Evolutionary conservation across 352 stramenopile genomes (phyloP).

Genomic region (Pythium dissimile): DNA sequence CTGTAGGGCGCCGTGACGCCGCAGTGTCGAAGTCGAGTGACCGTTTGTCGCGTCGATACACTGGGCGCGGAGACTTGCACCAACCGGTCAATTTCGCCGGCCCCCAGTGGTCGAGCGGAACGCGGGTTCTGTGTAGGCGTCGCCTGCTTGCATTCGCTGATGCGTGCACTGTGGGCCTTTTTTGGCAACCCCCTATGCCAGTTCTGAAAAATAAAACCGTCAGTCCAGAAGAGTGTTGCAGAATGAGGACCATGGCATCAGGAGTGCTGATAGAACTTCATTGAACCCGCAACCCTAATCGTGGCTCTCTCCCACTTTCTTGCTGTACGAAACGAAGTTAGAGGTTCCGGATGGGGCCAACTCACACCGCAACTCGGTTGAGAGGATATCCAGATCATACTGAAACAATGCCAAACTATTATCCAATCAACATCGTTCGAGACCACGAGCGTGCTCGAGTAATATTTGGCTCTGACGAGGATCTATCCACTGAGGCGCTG

Average conservation of each 20-base stretch:
- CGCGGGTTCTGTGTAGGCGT: too few relatives aligned
- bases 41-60: background rate
- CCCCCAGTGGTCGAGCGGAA: too few relatives aligned
- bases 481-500: slow-evolving; percentile 18
- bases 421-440: slow-evolving; percentile 9
- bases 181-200: background rate
- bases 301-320: slow-evolving; percentile 16
- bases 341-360: too few relatives aligned
- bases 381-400: too few relatives aligned
- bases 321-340: too few relatives aligned
- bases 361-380: too few relatives aligned
- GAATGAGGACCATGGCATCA: background rate
- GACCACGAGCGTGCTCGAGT: background rate
- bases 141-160: too few relatives aligned
- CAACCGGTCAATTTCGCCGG: background rate
- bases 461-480: background rate
- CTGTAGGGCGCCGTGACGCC: too few relatives aligned
- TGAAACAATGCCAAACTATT: slow-evolving; percentile 12
- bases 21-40: background rate
- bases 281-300: slow-evolving; percentile 19
- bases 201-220: background rate
- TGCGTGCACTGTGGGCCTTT: too few relatives aligned
- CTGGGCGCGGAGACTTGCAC: background rate
- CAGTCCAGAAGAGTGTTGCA: background rate
- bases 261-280: too few relatives aligned